A percentile compares a stretch with the other conserved stretches of the same genome.
Evolutionary conservation across 352 stramenopile genomes (phyloP).

Genomic region (Bremia lactucae): DNA sequence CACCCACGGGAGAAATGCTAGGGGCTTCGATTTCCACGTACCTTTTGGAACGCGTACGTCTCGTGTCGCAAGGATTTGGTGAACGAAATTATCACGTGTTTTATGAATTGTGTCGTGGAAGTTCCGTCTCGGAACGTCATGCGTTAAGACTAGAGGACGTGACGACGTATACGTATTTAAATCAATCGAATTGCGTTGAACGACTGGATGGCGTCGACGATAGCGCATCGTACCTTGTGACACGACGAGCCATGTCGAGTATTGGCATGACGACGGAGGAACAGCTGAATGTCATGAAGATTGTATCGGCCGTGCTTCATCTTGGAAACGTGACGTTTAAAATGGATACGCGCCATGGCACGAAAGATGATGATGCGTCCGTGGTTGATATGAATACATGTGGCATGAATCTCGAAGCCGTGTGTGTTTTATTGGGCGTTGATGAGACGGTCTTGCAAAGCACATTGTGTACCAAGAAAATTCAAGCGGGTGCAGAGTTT

Average conservation of each 20-base stretch:
- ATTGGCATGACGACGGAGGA: slow-evolving; percentile 74
- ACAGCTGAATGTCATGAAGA: slow-evolving; percentile 68
- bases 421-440: slow-evolving; percentile 72
- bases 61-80: slow-evolving; percentile 88
- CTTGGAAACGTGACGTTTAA: slow-evolving; percentile 82
- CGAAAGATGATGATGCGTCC: slow-evolving; percentile 50
- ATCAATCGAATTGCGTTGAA: slow-evolving; percentile 60
- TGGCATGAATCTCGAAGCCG: slow-evolving; percentile 52
- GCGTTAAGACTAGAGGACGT: slow-evolving; percentile 37
- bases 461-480: slow-evolving; percentile 69
- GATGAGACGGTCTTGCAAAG: slow-evolving; percentile 41
- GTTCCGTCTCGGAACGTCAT: slow-evolving; percentile 39
- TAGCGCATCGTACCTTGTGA: slow-evolving; percentile 62
- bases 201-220: slow-evolving; percentile 76
- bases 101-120: slow-evolving; percentile 90
- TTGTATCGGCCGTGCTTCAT: slow-evolving; percentile 79
- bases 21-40: slow-evolving; percentile 87
- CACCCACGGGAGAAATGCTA: slow-evolving; percentile 56
- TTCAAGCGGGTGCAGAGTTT: slow-evolving; percentile 64
- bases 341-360: slow-evolving; percentile 33
- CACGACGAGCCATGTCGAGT: slow-evolving; percentile 64
- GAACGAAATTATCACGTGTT: slow-evolving; percentile 98
- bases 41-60: slow-evolving; percentile 90
- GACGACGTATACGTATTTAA: slow-evolving; percentile 76
- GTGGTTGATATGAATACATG: slow-evolving; percentile 44